Base-by-base conservation (phyloP, 2,329 filamentous ascomycete species). In the Tolypocladium ophioglossoides region DNA sequence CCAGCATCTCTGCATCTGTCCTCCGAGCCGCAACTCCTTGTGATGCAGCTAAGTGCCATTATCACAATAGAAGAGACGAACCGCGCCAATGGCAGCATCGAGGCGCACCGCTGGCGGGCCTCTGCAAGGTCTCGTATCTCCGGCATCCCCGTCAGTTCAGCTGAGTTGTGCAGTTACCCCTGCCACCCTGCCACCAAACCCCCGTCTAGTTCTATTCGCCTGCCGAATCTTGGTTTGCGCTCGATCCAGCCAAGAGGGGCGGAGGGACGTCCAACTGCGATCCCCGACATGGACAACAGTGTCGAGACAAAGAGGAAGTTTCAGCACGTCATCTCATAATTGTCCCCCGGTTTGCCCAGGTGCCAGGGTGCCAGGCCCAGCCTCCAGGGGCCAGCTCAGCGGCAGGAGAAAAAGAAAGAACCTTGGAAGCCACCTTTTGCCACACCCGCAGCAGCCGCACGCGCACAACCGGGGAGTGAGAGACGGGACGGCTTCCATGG, bases 151-250 rank as follows among this genome's bases (percentile, higher is more conserved):
- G 44, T 20, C 32, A 3, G 10, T 55, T 55, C 54, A 53, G 51
- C 54, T 55, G 46, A 24, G 16, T 22, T 50, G 46, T 34, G 47
- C 49, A 24, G 10, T 5, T 8, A 40, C 53, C 53, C 53, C 50
- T 55, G 50, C 27, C 27, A 6, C 3, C 27, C 6, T 27, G 27
- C 37, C 27, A 24, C 14, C 37, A 20, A 35, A 40, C 49, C 32
- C n/a, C 20, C 46, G 39, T 38, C 52, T 41, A 50, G 54, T 30
- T 30, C 37, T 52, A 37, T 10, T 12, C n/a, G 30, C 52, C 50
- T 54, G 51, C 51, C 55, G 53, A 53, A 55, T 57, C 55, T 57
- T 53, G 40, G 51, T 57, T 49, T 49, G 47, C 8, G 20, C 40
- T 47, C 50, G 51, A 53, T 51, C 49, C 22, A 24, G 39, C 48